These are phyloP conservation scores for Paramyrothecium roridum DNA, from an alignment of 2,329 filamentous ascomycete genomes.

Conservation along the genomic window DNA sequence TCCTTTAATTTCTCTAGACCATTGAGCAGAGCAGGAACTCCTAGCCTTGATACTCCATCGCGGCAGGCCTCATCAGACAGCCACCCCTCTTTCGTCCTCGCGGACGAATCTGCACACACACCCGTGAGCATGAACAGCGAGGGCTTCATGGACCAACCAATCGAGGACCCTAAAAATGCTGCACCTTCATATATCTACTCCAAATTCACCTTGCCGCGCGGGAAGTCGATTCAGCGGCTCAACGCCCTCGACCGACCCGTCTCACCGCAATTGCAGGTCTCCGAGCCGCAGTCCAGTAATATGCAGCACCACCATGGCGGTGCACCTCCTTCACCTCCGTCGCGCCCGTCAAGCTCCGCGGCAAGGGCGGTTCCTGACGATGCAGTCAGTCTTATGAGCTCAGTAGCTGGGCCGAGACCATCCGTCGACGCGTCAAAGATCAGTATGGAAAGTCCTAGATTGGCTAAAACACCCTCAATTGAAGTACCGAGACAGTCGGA, in stretches of 20 bases:
- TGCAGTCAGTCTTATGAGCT: constrained; percentile 21
- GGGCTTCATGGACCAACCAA: constrained; percentile 53
- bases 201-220: constrained; percentile 79
- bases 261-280: neutral
- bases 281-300: constrained; percentile 26
- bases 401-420: constrained; percentile 32
- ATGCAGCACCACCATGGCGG: constrained; percentile 37
- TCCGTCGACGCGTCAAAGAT: constrained; percentile 49
- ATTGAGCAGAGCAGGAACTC: constrained; percentile 69
- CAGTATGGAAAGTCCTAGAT: constrained; percentile 39
- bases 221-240: constrained; percentile 71
- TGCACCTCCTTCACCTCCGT: constrained; percentile 60
- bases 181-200: constrained; percentile 81
- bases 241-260: constrained; percentile 53
- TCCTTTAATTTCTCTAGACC: constrained; percentile 94
- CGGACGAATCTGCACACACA: constrained; percentile 64
- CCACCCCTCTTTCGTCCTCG: constrained; percentile 60
- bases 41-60: constrained; percentile 53
- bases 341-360: constrained; percentile 56
- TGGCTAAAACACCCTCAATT: constrained; percentile 41
- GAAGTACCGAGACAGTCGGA: constrained; percentile 43
- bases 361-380: constrained; percentile 35
- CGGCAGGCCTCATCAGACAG: constrained; percentile 66
- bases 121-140: constrained; percentile 72
- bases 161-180: constrained; percentile 44